These are phyloP conservation scores for Puccinia triticina DNA, from an alignment of 1,284 basidiomycete genomes.

Conservation along the genomic window DNA sequence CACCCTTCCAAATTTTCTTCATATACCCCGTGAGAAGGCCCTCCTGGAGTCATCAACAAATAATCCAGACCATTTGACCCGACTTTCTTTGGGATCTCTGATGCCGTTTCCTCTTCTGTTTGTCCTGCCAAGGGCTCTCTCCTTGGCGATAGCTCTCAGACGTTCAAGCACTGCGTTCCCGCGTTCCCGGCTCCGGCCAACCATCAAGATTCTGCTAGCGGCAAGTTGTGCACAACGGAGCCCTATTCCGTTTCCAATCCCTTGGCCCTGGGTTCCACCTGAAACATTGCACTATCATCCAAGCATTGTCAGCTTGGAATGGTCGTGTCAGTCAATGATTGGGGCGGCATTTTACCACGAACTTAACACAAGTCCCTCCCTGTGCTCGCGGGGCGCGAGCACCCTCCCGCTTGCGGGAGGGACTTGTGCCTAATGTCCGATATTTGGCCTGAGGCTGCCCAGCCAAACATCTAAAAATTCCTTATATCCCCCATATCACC, in stretches of 20 bases:
- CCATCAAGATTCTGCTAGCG: conserved; percentile 60
- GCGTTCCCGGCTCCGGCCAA: conserved; percentile 59
- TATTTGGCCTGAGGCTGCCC: no score
- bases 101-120: conserved; percentile 23
- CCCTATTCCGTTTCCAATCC: conserved; percentile 30
- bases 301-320: conserved; percentile 55
- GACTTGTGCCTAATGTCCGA: no score
- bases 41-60: conserved; percentile 60
- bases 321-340: background rate
- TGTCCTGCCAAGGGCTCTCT: conserved; percentile 19
- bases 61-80: conserved; percentile 58
- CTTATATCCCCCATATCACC: no score
- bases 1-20: conserved; percentile 51
- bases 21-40: conserved; percentile 53
- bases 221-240: conserved; percentile 52
- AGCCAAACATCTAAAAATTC: no score
- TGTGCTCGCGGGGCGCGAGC: no score
- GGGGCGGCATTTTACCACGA: background rate
- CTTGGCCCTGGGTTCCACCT: conserved; percentile 44
- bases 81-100: conserved; percentile 24
- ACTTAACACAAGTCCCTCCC: no score
- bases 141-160: conserved; percentile 51
- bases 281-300: conserved; percentile 3
- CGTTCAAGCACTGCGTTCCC: conserved; percentile 57
- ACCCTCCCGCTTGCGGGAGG: no score